These are phyloP conservation scores for Nitzschia putrida DNA, from an alignment of 108 stramenopile species.

Conservation along the genomic window DNA sequence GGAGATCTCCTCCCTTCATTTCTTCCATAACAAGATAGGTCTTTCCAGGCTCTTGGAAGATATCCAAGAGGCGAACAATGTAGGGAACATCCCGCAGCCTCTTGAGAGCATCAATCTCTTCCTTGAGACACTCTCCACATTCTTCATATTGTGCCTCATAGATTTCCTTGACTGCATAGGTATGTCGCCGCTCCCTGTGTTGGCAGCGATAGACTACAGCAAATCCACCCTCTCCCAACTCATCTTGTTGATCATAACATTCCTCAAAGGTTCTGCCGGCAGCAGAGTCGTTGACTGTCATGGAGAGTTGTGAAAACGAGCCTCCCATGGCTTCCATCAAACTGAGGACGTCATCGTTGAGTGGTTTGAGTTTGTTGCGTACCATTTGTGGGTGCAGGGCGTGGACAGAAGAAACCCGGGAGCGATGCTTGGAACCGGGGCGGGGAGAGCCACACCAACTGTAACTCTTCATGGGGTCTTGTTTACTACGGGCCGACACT, in stretches of 20 bases:
- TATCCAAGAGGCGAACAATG: conserved; percentile 67
- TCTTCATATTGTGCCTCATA: conserved; percentile 19
- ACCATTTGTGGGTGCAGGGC: conserved; percentile 18
- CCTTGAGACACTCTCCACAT: conserved; percentile 22
- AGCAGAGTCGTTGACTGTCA: conserved; percentile 38
- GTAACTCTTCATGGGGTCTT: no score
- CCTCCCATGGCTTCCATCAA: conserved; percentile 13
- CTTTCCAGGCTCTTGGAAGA: conserved; percentile 49
- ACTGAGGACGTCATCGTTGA: conserved; percentile 23
- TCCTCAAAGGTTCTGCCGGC: conserved; percentile 25
- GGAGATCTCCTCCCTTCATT: conserved; percentile 82
- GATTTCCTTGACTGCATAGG: conserved; percentile 41
- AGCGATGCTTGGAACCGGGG: background rate
- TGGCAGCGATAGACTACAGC: conserved; percentile 29
- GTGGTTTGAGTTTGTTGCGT: conserved; percentile 13
- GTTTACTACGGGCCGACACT: no score
- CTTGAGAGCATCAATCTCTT: conserved; percentile 34
- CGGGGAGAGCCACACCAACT: no score
- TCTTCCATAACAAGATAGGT: conserved; percentile 75
- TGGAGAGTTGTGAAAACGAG: conserved; percentile 27
- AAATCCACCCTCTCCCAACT: conserved; percentile 34
- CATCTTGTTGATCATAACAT: conserved; percentile 33
- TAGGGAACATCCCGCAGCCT: conserved; percentile 35
- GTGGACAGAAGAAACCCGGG: conserved; percentile 1
- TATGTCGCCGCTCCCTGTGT: conserved; percentile 12